Evolutionary conservation across 345 rosid species (phyloP), one percentile per base, ranked within the genome.

Genomic region (Pistacia integerrima): DNA sequence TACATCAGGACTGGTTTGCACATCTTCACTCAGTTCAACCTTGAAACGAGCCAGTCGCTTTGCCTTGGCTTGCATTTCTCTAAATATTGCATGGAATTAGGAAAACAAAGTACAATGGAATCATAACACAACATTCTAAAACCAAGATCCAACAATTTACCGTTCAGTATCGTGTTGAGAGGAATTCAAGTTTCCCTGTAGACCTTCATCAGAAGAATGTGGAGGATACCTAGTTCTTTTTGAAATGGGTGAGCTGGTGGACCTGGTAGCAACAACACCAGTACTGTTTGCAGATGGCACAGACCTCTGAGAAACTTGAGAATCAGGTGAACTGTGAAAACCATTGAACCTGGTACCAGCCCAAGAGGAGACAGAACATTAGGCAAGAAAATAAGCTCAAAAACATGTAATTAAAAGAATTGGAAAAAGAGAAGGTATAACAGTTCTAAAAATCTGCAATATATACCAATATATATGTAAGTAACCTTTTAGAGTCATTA

Each of bases 41-140:
- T 86, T 93, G 83, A 93, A 93, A 63, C 98, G 97, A 38, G 91
- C 93, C 78, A 89, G 83, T 67, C 97, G 86, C 85, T 91, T 93
- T 51, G 89, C 97, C 88, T 91, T 93, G 84, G 97, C 97, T 81
- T 90, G 88, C 78, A 84, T 86, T 85, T 93, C 97, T 79, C 98
- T 93, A 84, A 57, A 70, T 68, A 70, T 75, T 60, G 73, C 74
- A 73, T 38, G 57, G 57, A 70, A 33, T 51, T 30, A 74, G 72
- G 76, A 22, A 67, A 54, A 59, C 13, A 75, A 62, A 58, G 70
- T 65, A 71, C 72, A 57, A 35, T 33, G 55, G 8, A 64, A 35
- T 41, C 14, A 44, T 64, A 14, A 68, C 35, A 18, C 13, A 35
- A 30, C 20, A n/a, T 18, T 76, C 30, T 57, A n/a, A 62, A 55